Conservation (phyloP, 441 rosid genomes). For the Hura crepitans region DNA sequence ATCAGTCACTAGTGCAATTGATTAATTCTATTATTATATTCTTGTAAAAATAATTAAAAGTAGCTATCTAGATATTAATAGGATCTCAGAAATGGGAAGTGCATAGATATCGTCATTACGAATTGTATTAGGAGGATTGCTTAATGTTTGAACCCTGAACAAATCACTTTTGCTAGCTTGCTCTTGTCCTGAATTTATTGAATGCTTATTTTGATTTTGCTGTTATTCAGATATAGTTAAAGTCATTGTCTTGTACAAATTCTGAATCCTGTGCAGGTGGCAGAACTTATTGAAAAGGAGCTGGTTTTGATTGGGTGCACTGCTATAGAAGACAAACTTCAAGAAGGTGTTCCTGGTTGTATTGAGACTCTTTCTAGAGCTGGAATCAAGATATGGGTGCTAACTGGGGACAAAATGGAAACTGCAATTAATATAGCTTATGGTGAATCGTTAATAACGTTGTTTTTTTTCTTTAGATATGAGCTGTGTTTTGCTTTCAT, state of each 20-base stretch:
- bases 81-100: neutral
- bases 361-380: constrained; percentile 97
- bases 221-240: constrained; percentile 15
- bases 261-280: constrained; percentile 59
- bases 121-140: constrained; percentile 1
- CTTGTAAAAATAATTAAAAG: constrained; percentile 9
- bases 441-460: constrained; percentile 44
- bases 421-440: constrained; percentile 98
- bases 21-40: neutral
- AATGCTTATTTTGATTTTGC: neutral
- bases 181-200: constrained; percentile 1
- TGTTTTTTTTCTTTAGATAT: constrained; percentile 15
- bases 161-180: neutral
- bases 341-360: constrained; percentile 98
- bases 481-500: constrained; percentile 19
- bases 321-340: constrained; percentile 99
- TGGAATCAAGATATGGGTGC: constrained; percentile 98
- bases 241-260: constrained; percentile 15
- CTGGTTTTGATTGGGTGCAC: constrained; percentile 89
- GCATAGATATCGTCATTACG: constrained; percentile 2
- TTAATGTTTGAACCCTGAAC: constrained; percentile 1
- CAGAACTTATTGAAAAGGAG: constrained; percentile 89
- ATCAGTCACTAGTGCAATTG: neutral
- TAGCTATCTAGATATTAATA: constrained; percentile 3
- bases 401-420: constrained; percentile 99